These are phyloP conservation scores for Botrytis fabae DNA, from an alignment of 2,329 filamentous ascomycete genomes.

Conservation along the genomic window DNA sequence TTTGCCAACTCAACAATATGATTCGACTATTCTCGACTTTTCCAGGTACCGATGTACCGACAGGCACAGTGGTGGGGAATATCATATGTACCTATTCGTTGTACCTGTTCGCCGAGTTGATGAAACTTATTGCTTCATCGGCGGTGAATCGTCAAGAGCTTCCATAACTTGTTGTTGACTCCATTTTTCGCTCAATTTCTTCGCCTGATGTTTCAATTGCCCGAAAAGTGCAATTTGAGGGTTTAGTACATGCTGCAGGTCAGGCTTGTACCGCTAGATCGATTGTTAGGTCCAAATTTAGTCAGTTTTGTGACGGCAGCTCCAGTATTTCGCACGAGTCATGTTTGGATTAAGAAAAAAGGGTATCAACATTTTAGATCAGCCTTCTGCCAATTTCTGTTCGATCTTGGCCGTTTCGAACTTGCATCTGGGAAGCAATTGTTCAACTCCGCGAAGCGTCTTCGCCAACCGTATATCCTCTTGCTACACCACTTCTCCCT, in stretches of 20 bases:
- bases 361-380: not conserved
- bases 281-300: not conserved
- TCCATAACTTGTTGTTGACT: conserved; percentile 10
- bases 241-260: conserved; percentile 15
- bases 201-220: not conserved
- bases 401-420: not conserved
- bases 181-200: conserved; percentile 6
- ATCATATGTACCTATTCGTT: conserved; percentile 3
- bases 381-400: not conserved
- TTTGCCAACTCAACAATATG: conserved; percentile 12
- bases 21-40: not conserved
- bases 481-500: conserved; percentile 82
- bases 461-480: conserved; percentile 79
- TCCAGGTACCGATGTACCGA: conserved; percentile 5
- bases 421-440: not conserved
- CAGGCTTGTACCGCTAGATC: conserved; percentile 12
- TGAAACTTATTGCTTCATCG: conserved; percentile 2
- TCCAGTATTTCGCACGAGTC: conserved; percentile 1
- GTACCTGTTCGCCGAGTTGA: conserved; percentile 23
- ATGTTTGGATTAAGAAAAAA: not conserved
- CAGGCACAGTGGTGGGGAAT: conserved; percentile 1
- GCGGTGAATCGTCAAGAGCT: conserved; percentile 8
- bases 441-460: conserved; percentile 40
- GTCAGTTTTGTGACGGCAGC: not conserved
- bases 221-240: conserved; percentile 6